Evolutionary conservation across 441 rosid species (phyloP).

Genomic region (Eugenia klotzschiana): DNA sequence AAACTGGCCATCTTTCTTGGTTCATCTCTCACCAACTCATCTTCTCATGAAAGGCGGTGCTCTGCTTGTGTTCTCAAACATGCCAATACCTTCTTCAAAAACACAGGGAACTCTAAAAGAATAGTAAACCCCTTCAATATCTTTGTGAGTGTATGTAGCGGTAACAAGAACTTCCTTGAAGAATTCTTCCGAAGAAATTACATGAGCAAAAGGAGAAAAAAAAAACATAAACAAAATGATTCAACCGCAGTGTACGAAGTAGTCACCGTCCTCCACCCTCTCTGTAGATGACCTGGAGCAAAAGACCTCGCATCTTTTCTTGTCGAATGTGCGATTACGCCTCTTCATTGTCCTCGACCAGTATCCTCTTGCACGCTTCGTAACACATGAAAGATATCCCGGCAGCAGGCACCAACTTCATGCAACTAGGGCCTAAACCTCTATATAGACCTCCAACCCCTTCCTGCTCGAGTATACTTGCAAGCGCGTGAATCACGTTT

Average conservation of each 20-base stretch:
- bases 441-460: slow-evolving; percentile 73
- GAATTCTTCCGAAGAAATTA: background rate
- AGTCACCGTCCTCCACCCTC: background rate
- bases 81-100: background rate
- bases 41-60: background rate
- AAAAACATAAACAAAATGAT: background rate
- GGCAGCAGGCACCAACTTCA: slow-evolving; percentile 97
- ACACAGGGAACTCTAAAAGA: background rate
- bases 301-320: background rate
- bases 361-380: slow-evolving; percentile 82
- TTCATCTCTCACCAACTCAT: background rate
- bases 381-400: slow-evolving; percentile 98
- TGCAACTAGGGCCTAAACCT: slow-evolving; percentile 92
- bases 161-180: background rate
- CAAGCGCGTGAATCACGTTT: slow-evolving; percentile 71
- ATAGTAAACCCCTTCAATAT: background rate
- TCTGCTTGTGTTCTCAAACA: background rate
- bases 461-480: slow-evolving; percentile 65
- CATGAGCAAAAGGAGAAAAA: background rate
- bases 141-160: background rate
- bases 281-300: background rate
- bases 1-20: background rate
- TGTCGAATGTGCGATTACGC: background rate
- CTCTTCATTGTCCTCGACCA: slow-evolving; percentile 53
- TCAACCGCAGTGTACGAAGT: background rate